A percentile compares a stretch with the other conserved stretches of the same genome.
phyloP scores from a whole-genome alignment of 169 alveolate species.

The Cryptosporidium bovis region DNA sequence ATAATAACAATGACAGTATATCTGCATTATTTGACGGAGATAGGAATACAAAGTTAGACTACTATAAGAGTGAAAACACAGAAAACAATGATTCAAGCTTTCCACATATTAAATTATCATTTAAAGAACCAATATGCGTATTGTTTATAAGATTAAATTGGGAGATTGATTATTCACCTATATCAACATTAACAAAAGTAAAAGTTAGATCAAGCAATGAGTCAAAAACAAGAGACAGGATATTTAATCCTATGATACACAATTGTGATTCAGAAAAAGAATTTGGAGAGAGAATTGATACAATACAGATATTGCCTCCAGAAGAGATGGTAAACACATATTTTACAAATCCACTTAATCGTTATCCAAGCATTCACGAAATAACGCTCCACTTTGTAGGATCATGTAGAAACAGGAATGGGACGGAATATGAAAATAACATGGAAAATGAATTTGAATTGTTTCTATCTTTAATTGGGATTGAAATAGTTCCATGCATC shows the following conservation, averaged over 20 bases:
- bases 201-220: constrained; percentile 9
- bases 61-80: background rate
- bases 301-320: constrained; percentile 62
- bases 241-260: constrained; percentile 31
- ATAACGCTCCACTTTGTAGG: constrained; percentile 49
- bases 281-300: constrained; percentile 31
- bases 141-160: constrained; percentile 34
- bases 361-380: constrained; percentile 34
- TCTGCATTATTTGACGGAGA: constrained; percentile 27
- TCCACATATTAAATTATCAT: constrained; percentile 34
- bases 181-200: constrained; percentile 31
- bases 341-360: constrained; percentile 24
- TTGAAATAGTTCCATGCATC: constrained; percentile 44
- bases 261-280: background rate
- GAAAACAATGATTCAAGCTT: constrained; percentile 4
- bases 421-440: background rate
- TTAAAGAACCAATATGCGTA: constrained; percentile 40
- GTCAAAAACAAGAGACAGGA: constrained; percentile 2
- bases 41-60: background rate
- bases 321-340: constrained; percentile 70
- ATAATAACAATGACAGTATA: background rate
- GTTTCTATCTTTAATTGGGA: constrained; percentile 5
- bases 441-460: background rate
- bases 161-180: constrained; percentile 19
- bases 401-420: constrained; percentile 4